Base-by-base conservation (phyloP, 352 stramenopile species). In the Globisporangium spiculum region DNA sequence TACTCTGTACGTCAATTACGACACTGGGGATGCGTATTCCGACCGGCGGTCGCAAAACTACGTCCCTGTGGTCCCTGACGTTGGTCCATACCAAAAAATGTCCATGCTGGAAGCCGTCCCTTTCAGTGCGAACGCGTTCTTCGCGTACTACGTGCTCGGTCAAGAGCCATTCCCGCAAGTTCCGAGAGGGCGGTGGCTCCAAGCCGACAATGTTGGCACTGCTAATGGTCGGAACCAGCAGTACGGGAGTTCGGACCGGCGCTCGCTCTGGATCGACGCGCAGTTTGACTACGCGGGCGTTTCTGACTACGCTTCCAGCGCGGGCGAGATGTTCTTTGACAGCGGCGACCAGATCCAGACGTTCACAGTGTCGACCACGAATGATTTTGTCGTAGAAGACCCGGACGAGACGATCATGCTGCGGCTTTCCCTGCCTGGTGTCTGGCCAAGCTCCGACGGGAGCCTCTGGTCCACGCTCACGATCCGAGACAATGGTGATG, bases 401-500 rank as follows among this genome's bases (percentile, higher is more conserved):
- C 93, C 94, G 0, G 86, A 98, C 52, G 96, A 99, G 73, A 94
- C 80, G 5, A 71, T 98, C 4, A 92, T 90, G 38, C 74, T 98
- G 36, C 84, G 94, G 2, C 75, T 98, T 16, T 98, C 93, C 55
- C 68, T 98, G 4, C 91, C 92, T 44, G 95, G 96, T 41, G 91
- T 98, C 60, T 98, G 96, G 85, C 90, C 96, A 5, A 97, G 82
- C 34, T 86, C 84, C 7, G 82, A 89, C 6, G 96, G 96, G 14
- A 72, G 86, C 48, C 80, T 98, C 3, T 97, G 91, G 75, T 84
- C 91, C 4, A 84, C 79, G 9, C 70, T 98, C n/a, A 88, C 75
- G 0, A 98, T 99, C 50, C 75, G 77, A 10, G 96, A 98, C 76
- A 92, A 98, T 64, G 87, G 88, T 7, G 95, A 98, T 63, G 94